Evolutionary conservation across 2,329 filamentous ascomycete genomes (phyloP).

Genomic region (Colletotrichum caudatum): DNA sequence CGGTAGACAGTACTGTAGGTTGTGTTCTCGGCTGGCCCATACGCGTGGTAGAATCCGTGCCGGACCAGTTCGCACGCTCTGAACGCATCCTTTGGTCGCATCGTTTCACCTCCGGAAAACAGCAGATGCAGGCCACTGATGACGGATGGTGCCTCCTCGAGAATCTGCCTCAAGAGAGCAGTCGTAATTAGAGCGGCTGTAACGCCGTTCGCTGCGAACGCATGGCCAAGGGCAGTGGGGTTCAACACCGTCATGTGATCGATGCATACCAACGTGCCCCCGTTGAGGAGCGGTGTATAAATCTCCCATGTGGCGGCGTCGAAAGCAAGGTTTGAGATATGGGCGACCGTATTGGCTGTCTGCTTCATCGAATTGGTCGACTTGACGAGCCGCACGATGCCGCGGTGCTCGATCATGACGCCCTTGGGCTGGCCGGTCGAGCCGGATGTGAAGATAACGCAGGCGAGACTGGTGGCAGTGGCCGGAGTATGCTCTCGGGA

Average conservation of each 20-base stretch:
- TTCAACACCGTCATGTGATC: constrained; percentile 41
- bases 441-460: constrained; percentile 64
- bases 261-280: constrained; percentile 43
- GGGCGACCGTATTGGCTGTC: background rate
- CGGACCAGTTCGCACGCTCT: background rate
- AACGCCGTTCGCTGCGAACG: constrained; percentile 49
- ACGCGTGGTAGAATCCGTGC: constrained; percentile 13
- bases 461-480: constrained; percentile 40
- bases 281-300: constrained; percentile 42
- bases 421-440: constrained; percentile 64
- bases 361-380: background rate
- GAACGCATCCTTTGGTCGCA: constrained; percentile 22
- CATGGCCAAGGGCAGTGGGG: constrained; percentile 31
- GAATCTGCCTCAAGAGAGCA: constrained; percentile 35
- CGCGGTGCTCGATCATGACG: constrained; percentile 51
- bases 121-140: constrained; percentile 51
- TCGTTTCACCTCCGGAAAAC: constrained; percentile 51
- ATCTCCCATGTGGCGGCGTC: constrained; percentile 44
- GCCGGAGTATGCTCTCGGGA: background rate
- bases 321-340: constrained; percentile 42
- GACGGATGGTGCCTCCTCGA: constrained; percentile 51
- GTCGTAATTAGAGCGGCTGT: constrained; percentile 48
- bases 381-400: constrained; percentile 37
- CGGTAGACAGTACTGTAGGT: background rate
- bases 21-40: constrained; percentile 43